Evolutionary conservation across 306 rosid genomes (phyloP), one percentile per base, ranked within the genome.

Genomic region (Castanea mollissima): DNA sequence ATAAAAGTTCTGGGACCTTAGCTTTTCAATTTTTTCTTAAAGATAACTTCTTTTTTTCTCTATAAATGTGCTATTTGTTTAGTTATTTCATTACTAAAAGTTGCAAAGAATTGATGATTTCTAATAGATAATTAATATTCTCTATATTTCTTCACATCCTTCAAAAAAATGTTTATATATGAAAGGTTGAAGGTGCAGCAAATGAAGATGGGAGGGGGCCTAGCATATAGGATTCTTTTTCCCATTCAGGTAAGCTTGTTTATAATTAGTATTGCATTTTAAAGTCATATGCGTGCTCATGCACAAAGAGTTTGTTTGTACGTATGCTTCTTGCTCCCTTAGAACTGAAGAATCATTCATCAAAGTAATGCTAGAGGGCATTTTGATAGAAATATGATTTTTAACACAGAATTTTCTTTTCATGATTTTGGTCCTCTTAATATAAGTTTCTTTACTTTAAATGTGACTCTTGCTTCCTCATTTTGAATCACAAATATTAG

Each of bases 161-260:
- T 63, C 4, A 14, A 60, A 60, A 59, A 13, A 60, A 10, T 31
- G 16, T 5, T 46, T 9, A 2, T 3, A 49, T 49, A 5, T 54
- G 2, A 19, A 79, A 89, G 92, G 81, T 84, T 59, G 92, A 88
- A 77, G 90, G 90, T 55, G 90, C 92, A 41, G 88, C 87, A 21
- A 51, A 73, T 52, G 76, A 82, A 75, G 87, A 79, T 38, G 78
- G 78, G 1, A 73, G 79, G 59, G 38, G 41, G 12, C 83, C 83
- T 3, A 64, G 79, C 74, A 80, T 80, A 31, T 80, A 75, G 83
- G 83, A 80, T 54, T 64, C 78, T 1, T 74, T 62, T 29, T 13
- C 57, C 41, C 75, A 80, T 6, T 71, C 77, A 63, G 86, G 86
- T 84, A 59, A 55, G 44, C 58, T 15, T 69, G 81, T 38, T 5